Base-by-base conservation (phyloP, 2,329 filamentous ascomycete genomes). In the Xylaria sp. region DNA sequence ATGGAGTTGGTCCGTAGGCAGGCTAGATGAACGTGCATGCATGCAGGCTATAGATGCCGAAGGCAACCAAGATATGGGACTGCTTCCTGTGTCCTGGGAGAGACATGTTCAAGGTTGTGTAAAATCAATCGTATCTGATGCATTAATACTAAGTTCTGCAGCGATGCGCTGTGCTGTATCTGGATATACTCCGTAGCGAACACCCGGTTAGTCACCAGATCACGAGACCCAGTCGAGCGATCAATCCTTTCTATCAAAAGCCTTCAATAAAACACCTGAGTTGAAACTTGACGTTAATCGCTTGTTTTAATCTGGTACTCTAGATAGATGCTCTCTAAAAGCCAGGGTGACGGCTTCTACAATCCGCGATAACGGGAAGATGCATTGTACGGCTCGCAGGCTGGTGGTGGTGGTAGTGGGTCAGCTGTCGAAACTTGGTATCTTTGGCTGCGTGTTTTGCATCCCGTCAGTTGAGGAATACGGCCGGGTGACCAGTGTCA, bases 331-430 rank as follows among this genome's bases (percentile, higher is more conserved):
- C 15, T 37, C 28, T 55, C 6, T 37, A 37, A 37, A 12, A 37
- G 28, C 6, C 15, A 55, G 8, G 34, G 10, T 10, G 34, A 37
- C 7, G 10, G 2, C 34, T 10, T 37, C 34, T 10, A 37, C 34
- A 10, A 37, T 37, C 1, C 34, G 34, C 34, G 34, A 37, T 37
- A 37, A 37, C 34, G 34, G 34, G 34, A 37, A 37, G 34, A 37
- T 37, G 10, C 34, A 37, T 37, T 23, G 46, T 39, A 55, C 52
- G 15, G 28, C 18, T 39, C 4, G 23, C 31, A 13, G 55, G 58
- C 9, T 59, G 55, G 44, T 66, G 39, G 65, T 59, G 55, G 44
- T 66, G 39, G 68, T 70, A 64, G 67, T 69, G 67, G 64, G 44
- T 69, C 67, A 67, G 59, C 64, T 64, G 60, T 46, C 20, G 15